Conservation (phyloP, 306 rosid genomes). For the Medicago lupulina region DNA sequence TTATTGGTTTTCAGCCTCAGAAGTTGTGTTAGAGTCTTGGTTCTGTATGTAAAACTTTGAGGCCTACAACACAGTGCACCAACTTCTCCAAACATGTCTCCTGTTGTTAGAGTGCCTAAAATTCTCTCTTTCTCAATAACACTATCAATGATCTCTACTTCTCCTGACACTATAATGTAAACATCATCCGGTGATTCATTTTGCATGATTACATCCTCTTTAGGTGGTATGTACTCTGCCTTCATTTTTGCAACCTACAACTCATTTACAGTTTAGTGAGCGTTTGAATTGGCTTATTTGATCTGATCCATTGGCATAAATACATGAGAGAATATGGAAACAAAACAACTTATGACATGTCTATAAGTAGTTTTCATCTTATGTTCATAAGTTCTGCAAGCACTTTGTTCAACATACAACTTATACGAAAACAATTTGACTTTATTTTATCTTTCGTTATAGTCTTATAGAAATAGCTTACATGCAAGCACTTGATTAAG, state of each 20-base stretch:
- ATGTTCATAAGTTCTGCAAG: not conserved
- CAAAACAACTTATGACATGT: not conserved
- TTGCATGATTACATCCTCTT: conserved; percentile 85
- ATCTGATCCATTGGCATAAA: not conserved
- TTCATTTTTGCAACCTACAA: conserved; percentile 79
- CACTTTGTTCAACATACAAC: not conserved
- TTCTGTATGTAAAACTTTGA: conserved; percentile 73
- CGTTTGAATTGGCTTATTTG: not conserved
- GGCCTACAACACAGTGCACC: conserved; percentile 76
- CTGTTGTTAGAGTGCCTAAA: conserved; percentile 64
- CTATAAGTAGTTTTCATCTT: too few relatives aligned
- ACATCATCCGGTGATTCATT: conserved; percentile 81
- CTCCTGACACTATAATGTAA: conserved; percentile 89
- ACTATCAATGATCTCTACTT: conserved; percentile 71
- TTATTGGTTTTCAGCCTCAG: conserved; percentile 70
- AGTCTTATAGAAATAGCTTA: not conserved
- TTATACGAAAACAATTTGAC: not conserved
- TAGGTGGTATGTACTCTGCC: conserved; percentile 92
- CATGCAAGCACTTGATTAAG: not conserved
- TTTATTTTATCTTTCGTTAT: not conserved
- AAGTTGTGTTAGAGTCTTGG: conserved; percentile 87
- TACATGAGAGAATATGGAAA: not conserved
- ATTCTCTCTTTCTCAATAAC: conserved; percentile 60
- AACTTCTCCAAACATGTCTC: conserved; percentile 84
- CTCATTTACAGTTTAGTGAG: conserved; percentile 1